Base-by-base conservation (phyloP, 768 basidiomycete species). In the Panaeolus papilionaceus region DNA sequence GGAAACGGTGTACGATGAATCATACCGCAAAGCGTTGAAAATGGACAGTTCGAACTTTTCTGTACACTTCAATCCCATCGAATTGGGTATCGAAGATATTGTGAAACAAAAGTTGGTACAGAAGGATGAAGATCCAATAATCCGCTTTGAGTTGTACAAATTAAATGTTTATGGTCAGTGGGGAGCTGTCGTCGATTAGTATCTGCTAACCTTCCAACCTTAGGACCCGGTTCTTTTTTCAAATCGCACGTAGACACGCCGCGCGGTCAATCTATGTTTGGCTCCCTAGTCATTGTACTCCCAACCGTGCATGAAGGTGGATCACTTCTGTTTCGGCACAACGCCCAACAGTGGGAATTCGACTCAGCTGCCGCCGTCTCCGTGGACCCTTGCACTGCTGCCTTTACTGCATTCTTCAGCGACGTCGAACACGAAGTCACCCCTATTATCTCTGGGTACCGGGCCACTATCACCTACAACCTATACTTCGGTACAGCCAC, bases 171-270 rank as follows among this genome's bases (percentile, higher is more conserved):
- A 80, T 61, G 78, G 80, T 81, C 45, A 2, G 68, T 23, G 23
- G 23, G 23, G 23, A 23, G 23, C 23, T 23, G 23, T 23, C 23
- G 23, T 23, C 23, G 23, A 23, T 23, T 23, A 23, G 23, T 69
- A n/a, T 9, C 38, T 16, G 18, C 9, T 62, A 49, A 26, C 10
- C 20, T 40, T 18, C 38, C n/a, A 28, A 14, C 45, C 45, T 7
- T 63, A 84, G 82, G 77, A 1, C 70, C 78, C 58, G 84, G 76
- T 14, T 80, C 79, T 0, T 86, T 84, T 70, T 87, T 87, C 78
- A 85, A 84, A 69, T 47, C 81, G 0, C 86, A 86, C 69, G 77
- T 81, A 47, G 86, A 86, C 66, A 85, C 85, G 0, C 84, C 83
- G 4, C 80, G 81, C 11, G 71, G 75, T 8, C 74, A 77, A 10